phyloP scores from a whole-genome alignment of 371 early-diverging fungal genomes.

The Haplosporangium sp. region DNA sequence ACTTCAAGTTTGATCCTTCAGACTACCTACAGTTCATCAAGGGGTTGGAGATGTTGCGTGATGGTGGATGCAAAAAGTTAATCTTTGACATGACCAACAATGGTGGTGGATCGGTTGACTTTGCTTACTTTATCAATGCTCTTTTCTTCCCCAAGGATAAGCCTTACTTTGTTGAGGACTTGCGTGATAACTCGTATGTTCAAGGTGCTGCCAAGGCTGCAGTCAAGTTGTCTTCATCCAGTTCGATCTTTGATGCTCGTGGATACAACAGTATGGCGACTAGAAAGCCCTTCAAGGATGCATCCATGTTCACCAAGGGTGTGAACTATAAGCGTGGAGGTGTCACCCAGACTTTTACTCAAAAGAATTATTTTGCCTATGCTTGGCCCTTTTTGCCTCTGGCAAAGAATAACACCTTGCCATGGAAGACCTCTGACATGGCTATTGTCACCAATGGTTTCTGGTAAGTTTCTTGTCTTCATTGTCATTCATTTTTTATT shows the following conservation, averaged over 20 bases:
- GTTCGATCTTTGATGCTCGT: slow-evolving; percentile 46
- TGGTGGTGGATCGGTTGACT: slow-evolving; percentile 55
- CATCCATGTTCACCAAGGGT: slow-evolving; percentile 52
- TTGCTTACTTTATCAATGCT: slow-evolving; percentile 50
- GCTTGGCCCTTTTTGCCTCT: slow-evolving; percentile 49
- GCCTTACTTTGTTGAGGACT: slow-evolving; percentile 53
- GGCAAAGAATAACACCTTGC: slow-evolving; percentile 38
- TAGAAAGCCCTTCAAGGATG: slow-evolving; percentile 33
- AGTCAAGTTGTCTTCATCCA: slow-evolving; percentile 10
- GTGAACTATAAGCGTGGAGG: slow-evolving; percentile 37
- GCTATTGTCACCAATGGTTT: slow-evolving; percentile 55
- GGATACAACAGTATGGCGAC: slow-evolving; percentile 29
- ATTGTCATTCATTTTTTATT: too few species aligned
- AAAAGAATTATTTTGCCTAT: slow-evolving; percentile 38
- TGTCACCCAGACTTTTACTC: slow-evolving; percentile 33
- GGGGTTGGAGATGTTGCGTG: slow-evolving; percentile 39
- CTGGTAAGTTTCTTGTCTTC: slow-evolving; percentile 17
- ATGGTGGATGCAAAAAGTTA: slow-evolving; percentile 49
- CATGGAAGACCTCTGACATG: slow-evolving; percentile 51
- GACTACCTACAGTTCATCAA: slow-evolving; percentile 46
- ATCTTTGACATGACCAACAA: slow-evolving; percentile 58
- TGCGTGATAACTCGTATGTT: slow-evolving; percentile 24
- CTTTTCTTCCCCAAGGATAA: slow-evolving; percentile 46
- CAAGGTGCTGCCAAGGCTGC: slow-evolving; percentile 38
- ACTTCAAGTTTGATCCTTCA: slow-evolving; percentile 27